phyloP scores from a whole-genome alignment of 23 red algal species.

The Agarophyton chilense region DNA sequence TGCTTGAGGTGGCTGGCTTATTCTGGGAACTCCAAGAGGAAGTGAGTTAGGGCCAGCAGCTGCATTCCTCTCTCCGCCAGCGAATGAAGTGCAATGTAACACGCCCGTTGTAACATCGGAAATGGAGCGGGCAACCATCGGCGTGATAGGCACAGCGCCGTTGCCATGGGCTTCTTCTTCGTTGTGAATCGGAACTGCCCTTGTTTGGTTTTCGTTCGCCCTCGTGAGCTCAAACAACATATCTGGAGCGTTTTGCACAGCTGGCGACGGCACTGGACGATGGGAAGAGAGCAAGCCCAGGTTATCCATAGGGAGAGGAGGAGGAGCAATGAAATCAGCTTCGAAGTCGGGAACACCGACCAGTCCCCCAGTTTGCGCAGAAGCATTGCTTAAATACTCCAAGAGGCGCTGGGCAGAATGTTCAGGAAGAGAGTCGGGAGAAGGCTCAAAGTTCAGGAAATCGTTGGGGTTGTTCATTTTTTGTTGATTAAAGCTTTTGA shows the following conservation, averaged over 20 bases:
- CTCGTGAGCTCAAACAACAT: background rate
- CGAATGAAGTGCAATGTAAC: constrained; percentile 2
- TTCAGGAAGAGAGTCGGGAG: background rate
- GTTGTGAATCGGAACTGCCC: background rate
- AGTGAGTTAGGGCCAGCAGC: background rate
- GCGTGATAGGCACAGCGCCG: background rate
- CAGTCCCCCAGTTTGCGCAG: background rate
- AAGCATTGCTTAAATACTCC: background rate
- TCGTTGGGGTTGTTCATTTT: background rate
- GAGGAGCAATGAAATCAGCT: background rate
- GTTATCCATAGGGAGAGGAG: background rate
- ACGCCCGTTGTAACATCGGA: background rate
- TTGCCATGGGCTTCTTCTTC: background rate
- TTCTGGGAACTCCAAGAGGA: background rate
- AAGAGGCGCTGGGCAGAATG: background rate
- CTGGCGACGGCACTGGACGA: background rate
- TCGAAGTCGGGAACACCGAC: background rate
- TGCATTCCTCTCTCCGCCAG: background rate
- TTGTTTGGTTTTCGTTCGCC: background rate
- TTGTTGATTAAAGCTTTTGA: no score
- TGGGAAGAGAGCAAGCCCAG: background rate
- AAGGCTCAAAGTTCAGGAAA: background rate
- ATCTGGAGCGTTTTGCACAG: background rate
- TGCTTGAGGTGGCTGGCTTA: no score
- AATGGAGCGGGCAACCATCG: background rate